Conservation (phyloP, 495 filamentous ascomycete genomes). For the Penicillium dipodomyicola region DNA sequence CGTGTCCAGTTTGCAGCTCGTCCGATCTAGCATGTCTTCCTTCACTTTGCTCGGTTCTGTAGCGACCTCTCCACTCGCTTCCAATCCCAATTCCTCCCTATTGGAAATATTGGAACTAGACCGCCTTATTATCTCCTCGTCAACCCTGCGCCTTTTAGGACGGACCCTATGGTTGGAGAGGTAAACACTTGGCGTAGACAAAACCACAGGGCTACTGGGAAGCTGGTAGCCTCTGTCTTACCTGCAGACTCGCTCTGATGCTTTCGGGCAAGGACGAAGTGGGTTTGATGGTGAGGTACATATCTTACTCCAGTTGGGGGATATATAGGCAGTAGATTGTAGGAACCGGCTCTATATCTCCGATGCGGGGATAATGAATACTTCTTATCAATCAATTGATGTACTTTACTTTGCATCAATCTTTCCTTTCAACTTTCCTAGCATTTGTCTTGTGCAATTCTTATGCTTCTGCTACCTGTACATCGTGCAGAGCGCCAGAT, state of each 20-base stretch:
- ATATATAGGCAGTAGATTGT: conserved; percentile 1
- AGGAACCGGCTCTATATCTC: not conserved
- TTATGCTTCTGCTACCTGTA: not conserved
- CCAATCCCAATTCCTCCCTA: not conserved
- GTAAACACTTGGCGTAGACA: conserved; percentile 53
- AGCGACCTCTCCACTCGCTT: not conserved
- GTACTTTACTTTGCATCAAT: not conserved
- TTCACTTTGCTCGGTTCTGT: not conserved
- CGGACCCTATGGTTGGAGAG: conserved; percentile 47
- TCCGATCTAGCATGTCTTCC: not conserved
- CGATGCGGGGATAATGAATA: not conserved
- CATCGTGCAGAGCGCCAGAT: not conserved
- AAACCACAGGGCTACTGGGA: conserved; percentile 30
- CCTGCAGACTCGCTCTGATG: conserved; percentile 54
- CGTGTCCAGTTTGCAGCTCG: not conserved
- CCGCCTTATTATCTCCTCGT: conserved; percentile 52
- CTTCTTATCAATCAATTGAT: not conserved
- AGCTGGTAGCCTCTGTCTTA: conserved; percentile 37
- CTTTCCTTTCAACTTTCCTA: not conserved
- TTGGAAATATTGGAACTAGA: not conserved
- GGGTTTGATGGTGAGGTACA: conserved; percentile 57
- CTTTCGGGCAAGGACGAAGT: conserved; percentile 34
- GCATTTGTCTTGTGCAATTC: not conserved
- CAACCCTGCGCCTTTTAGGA: conserved; percentile 35
- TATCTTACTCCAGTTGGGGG: conserved; percentile 5